Evolutionary conservation across 352 stramenopile genomes (phyloP).

Genomic region (Phytophthora pseudosyringae): DNA sequence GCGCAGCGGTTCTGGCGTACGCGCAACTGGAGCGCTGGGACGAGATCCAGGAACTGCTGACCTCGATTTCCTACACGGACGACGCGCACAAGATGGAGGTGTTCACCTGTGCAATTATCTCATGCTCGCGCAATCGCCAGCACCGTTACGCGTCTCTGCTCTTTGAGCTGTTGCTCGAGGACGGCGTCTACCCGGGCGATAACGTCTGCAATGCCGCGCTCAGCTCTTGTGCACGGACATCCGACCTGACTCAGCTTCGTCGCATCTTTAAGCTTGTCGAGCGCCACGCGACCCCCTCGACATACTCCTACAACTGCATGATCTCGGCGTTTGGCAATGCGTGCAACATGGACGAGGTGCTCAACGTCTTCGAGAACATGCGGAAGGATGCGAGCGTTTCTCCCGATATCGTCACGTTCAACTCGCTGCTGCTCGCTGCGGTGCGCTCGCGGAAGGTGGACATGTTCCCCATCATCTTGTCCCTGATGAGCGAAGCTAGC

Average conservation of each 20-base stretch:
- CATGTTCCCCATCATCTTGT: conserved; percentile 60
- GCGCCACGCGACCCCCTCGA: conserved; percentile 55
- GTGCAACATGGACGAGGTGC: conserved; percentile 63
- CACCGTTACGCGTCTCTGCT: conserved; percentile 64
- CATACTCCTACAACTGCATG: conserved; percentile 87
- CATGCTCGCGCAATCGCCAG: conserved; percentile 75
- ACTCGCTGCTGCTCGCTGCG: conserved; percentile 65
- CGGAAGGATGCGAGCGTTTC: conserved; percentile 28
- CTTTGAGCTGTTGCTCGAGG: conserved; percentile 70
- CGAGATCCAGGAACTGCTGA: conserved; percentile 69
- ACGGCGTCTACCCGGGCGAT: conserved; percentile 71
- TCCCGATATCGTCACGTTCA: conserved; percentile 74
- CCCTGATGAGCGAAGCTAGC: conserved; percentile 48
- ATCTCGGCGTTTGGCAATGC: conserved; percentile 84
- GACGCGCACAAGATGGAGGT: conserved; percentile 65
- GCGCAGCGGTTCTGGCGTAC: conserved; percentile 71
- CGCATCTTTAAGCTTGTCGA: conserved; percentile 74
- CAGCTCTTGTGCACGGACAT: conserved; percentile 69
- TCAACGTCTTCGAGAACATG: conserved; percentile 63
- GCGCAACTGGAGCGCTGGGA: conserved; percentile 73
- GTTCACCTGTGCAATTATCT: conserved; percentile 79
- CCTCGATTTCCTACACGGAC: conserved; percentile 63
- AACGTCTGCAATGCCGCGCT: conserved; percentile 78
- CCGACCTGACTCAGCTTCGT: conserved; percentile 61
- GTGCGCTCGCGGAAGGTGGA: conserved; percentile 63